Conservation (phyloP, 2,329 filamentous ascomycete genomes). For the Aspergillus piperis region DNA sequence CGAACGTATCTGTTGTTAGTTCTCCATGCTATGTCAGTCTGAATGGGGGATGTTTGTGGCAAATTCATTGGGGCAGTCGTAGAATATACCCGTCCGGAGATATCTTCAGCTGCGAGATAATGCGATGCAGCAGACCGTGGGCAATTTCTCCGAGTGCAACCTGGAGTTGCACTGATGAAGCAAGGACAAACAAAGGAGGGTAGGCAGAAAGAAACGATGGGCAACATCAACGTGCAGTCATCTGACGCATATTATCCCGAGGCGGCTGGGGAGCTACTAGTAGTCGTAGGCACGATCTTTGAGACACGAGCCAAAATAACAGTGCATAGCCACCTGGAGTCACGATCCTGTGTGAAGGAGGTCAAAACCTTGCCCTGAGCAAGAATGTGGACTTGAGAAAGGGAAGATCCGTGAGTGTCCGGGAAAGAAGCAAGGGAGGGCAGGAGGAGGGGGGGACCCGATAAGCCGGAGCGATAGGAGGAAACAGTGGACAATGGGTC, state of each 20-base stretch:
- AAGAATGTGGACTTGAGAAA: constrained; percentile 10
- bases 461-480: constrained; percentile 22
- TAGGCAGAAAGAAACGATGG: neutral
- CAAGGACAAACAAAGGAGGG: neutral
- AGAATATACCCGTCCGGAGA: neutral
- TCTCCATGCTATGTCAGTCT: neutral
- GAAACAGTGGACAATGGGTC: neutral
- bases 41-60: neutral
- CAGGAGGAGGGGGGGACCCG: neutral
- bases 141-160: neutral
- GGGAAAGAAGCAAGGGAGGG: constrained; percentile 14
- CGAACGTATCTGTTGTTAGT: neutral
- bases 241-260: neutral
- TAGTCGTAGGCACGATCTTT: neutral
- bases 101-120: neutral
- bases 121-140: neutral
- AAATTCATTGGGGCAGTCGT: neutral
- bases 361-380: constrained; percentile 5
- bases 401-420: neutral
- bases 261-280: neutral
- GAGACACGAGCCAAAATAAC: neutral
- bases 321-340: neutral
- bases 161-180: neutral
- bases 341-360: neutral
- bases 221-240: neutral